Base-by-base conservation (phyloP, 2,329 filamentous ascomycete genomes). In the Diaporthe capsici region DNA sequence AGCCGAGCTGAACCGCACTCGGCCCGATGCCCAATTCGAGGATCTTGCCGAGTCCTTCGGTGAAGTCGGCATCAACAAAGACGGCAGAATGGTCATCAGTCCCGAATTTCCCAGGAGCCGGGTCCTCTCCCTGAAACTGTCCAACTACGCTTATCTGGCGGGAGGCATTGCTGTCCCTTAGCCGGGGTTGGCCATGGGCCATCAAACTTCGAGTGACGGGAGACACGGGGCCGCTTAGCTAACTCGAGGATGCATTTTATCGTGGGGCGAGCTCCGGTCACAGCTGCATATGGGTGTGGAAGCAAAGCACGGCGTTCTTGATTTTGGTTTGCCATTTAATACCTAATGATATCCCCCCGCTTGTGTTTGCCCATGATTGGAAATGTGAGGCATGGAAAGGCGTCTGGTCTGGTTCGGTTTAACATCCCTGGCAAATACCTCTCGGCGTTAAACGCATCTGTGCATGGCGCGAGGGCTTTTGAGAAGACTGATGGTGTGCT, bases 31-130 rank as follows among this genome's bases (percentile, higher is more conserved):
- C 4, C 84, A 85, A 1, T 95, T 92, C 79, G 86, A 90, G 58
- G 90, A 93, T 78, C 86, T 94, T 73, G 87, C 89, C 17, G 92
- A 94, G 72, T 90, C 88, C 2, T 92, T 94, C 76, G 91, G 91
- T 58, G 89, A 90, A 77, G 86, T 91, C 13, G 85, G 87, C 20
- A 88, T 89, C 78, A 88, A 87, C 80, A 92, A 92, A 80, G 90
- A 92, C 72, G 90, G 90, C 15, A 85, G 88, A 72, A 86, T 91
- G 82, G 85, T 90, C 67, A 88, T 91, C 77, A 87, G 86, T 61
- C 89, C 90, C 9, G 89, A 91, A 75, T 88, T 88, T 61, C 88
- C 89, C 13, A 87, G 87, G 73, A 86, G 86, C 9, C 86, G 87
- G 37, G 86, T 91, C 8, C 84, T 88, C 47, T 91, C 90, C 25